Percentiles rank a stretch among this genome's conserved stretches.
Evolutionary conservation across 768 basidiomycete genomes (phyloP).

Genomic region (Xanthoconium stramineum): DNA sequence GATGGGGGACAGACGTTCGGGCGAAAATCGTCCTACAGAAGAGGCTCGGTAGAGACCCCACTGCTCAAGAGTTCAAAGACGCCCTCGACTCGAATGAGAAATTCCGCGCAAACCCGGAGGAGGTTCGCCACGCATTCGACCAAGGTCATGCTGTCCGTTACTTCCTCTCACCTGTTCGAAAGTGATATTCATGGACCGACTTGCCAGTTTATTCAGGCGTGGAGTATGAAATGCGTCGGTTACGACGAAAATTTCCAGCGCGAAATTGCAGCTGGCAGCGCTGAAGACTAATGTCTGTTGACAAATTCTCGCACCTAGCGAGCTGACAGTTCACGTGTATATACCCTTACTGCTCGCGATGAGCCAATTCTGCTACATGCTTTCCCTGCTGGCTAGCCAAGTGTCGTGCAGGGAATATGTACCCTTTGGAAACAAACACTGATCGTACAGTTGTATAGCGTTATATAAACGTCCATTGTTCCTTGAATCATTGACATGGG

Average conservation of each 20-base stretch:
- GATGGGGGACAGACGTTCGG: conserved; percentile 11
- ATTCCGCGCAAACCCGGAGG: conserved; percentile 11
- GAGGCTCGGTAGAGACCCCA: conserved; percentile 14
- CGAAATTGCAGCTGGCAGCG: conserved; percentile 14
- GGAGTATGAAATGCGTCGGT: conserved; percentile 18
- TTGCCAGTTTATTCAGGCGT: conserved; percentile 14
- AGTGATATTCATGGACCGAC: background rate
- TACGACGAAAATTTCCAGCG: conserved; percentile 23
- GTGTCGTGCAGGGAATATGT: background rate
- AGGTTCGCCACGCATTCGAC: conserved; percentile 16
- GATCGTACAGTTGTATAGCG: too few relatives aligned
- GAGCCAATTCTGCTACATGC: background rate
- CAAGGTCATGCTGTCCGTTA: conserved; percentile 10
- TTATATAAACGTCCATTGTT: too few relatives aligned
- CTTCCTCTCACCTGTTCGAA: background rate
- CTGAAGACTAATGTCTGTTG: background rate
- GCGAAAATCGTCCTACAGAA: conserved; percentile 18
- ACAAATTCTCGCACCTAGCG: background rate
- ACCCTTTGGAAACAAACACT: too few relatives aligned
- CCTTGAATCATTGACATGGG: too few relatives aligned
- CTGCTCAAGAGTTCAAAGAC: background rate
- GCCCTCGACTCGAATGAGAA: conserved; percentile 5
- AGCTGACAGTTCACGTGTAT: background rate
- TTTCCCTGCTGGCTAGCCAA: background rate
- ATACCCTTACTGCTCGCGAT: background rate